Evolutionary conservation across 2,329 filamentous ascomycete species (phyloP), one percentile per base, ranked within the genome.

Genomic region (Didymella keratinophila): DNA sequence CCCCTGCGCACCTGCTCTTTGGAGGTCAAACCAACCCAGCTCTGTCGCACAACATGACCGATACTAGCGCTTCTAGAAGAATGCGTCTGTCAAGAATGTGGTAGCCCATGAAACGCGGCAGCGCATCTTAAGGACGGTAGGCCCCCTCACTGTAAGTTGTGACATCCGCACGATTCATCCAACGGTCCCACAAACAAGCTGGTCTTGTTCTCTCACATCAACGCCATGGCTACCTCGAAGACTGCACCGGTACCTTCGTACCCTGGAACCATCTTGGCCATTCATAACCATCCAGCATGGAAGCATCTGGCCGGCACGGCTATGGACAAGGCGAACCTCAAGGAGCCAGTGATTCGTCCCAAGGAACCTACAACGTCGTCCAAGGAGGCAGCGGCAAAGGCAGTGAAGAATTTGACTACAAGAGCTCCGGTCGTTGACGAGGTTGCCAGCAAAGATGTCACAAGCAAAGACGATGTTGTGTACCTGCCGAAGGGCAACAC

Each of bases 201-300:
- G 48, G 48, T 48, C 55, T 39, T 58, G 49, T 42, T 23, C 14
- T 20, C 9, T 52, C 48, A 7, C 25, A 39, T 27, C 10, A 20
- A 3, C 14, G n/a, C 16, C 49, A 53, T 32, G 56, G 28, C 56
- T 58, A 45, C 56, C 25, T 58, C 44, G 11, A 50, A 21, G 16
- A 52, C 34, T 27, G 56, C 56, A 23, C 49, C 56, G 8, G n/a
- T 58, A 20, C 56, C 39, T 6, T 58, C 56, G 16, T 58, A 58
- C 16, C 56, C 56, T 9, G 56, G 56, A 16, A 39, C 56, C 7
- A 45, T 53, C 18, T 18, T 53, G 3, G 44, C 49, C 10, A 58
- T 58, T 37, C 56, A 53, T 16, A 32, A 21, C 10, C 56, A 58
- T 18, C 56, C 56, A 8, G 56, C 56, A n/a, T 52, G 56, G 56